phyloP scores from a whole-genome alignment of 495 filamentous ascomycete species.

The Aspergillus indologenus region DNA sequence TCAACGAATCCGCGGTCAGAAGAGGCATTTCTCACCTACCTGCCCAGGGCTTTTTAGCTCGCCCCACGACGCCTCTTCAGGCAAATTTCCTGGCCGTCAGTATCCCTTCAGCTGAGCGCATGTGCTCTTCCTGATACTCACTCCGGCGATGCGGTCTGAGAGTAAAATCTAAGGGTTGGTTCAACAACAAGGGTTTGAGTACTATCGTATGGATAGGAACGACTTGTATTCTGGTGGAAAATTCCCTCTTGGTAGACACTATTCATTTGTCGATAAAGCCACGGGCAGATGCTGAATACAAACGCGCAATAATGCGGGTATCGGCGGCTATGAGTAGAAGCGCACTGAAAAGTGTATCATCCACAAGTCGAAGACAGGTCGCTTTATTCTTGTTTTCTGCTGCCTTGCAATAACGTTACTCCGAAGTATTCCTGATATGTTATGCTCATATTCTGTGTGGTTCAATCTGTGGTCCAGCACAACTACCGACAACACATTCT shows the following conservation, averaged over 20 bases:
- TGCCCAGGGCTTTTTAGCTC: constrained; percentile 24
- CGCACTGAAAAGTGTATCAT: neutral
- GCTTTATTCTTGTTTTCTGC: neutral
- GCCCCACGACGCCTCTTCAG: constrained; percentile 17
- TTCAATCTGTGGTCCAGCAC: too few relatives aligned
- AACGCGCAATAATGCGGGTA: neutral
- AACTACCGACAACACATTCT: too few relatives aligned
- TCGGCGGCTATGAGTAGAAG: neutral
- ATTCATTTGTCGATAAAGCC: neutral
- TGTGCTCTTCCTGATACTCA: constrained; percentile 5
- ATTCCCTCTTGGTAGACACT: neutral
- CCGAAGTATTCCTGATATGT: neutral
- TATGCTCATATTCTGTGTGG: too few relatives aligned
- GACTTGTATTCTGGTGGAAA: neutral
- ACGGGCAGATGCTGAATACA: neutral
- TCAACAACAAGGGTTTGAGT: neutral
- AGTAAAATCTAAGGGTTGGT: too few relatives aligned
- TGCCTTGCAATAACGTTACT: neutral
- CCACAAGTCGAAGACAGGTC: neutral
- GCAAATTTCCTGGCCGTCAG: constrained; percentile 14
- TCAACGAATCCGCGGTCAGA: constrained; percentile 33
- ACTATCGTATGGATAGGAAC: neutral
- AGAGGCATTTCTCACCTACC: constrained; percentile 16
- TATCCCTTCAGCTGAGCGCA: constrained; percentile 19
- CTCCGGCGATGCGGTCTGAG: neutral